Evolutionary conservation across 2,329 filamentous ascomycete genomes (phyloP).

Genomic region (Conoideocrella luteorostrata): DNA sequence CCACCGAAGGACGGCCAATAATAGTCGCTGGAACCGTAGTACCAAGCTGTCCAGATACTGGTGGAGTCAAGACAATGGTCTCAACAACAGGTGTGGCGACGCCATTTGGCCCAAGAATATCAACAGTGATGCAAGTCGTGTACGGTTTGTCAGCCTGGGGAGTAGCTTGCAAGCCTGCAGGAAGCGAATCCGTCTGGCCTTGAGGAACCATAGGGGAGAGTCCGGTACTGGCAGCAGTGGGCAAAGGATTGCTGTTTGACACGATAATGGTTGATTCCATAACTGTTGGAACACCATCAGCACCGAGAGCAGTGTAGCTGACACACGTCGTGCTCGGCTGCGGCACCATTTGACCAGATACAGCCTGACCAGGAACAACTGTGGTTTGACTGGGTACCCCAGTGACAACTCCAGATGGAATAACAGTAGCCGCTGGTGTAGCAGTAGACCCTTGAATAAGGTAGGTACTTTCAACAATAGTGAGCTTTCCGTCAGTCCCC

Average conservation of each 20-base stretch:
- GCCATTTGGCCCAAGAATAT: constrained; percentile 26
- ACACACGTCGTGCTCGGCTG: constrained; percentile 22
- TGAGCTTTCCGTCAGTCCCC: constrained; percentile 21
- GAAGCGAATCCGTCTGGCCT: constrained; percentile 10
- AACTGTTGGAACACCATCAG: constrained; percentile 22
- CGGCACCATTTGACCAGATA: constrained; percentile 1
- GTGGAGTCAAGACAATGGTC: constrained; percentile 18
- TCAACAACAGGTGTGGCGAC: constrained; percentile 22
- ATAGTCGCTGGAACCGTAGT: constrained; percentile 11
- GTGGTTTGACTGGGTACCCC: constrained; percentile 17
- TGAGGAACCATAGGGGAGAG: constrained; percentile 13
- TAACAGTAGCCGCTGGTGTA: constrained; percentile 6
- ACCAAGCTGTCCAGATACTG: constrained; percentile 1
- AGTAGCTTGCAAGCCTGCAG: constrained; percentile 12
- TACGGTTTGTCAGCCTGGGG: constrained; percentile 13
- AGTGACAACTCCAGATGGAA: constrained; percentile 17
- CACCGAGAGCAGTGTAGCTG: constrained; percentile 22
- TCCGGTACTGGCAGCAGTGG: constrained; percentile 13
- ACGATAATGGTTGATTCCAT: constrained; percentile 25
- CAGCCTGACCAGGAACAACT: constrained; percentile 4
- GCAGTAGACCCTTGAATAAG: constrained; percentile 14
- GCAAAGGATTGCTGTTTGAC: constrained; percentile 15
- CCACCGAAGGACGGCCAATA: constrained; percentile 14
- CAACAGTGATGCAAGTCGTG: constrained; percentile 24
- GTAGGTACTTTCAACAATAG: constrained; percentile 22